A percentile compares a stretch with the other conserved stretches of the same genome.
Evolutionary conservation across 148 eudicot genomes (phyloP).

Genomic region (Cornus kousa): DNA sequence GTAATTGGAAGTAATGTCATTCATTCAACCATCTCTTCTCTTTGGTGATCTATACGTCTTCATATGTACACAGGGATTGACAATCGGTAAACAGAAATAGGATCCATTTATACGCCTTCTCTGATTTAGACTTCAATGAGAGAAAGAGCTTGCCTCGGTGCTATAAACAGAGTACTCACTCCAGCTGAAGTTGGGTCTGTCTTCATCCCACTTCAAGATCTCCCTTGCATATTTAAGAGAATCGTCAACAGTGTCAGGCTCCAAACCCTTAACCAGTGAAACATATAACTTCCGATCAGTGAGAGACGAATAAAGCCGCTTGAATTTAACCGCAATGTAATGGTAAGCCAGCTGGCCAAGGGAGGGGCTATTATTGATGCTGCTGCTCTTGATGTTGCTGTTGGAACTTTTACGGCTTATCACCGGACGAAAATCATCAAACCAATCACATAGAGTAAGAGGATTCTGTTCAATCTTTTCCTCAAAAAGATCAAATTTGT

Average conservation of each 20-base stretch:
- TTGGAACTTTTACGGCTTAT: constrained; percentile 53
- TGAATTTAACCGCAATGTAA: constrained; percentile 85
- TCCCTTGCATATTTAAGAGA: constrained; percentile 82
- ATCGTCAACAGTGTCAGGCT: constrained; percentile 72
- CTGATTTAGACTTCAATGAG: constrained; percentile 27
- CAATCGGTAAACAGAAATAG: not conserved
- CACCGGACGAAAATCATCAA: constrained; percentile 82
- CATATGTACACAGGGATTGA: constrained; percentile 15
- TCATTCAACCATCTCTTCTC: not conserved
- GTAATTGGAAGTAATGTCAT: not conserved
- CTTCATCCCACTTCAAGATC: constrained; percentile 93
- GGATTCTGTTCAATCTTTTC: constrained; percentile 79
- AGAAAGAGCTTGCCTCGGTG: constrained; percentile 64
- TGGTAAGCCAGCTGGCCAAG: constrained; percentile 85
- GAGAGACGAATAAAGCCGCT: constrained; percentile 69
- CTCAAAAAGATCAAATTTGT: constrained; percentile 79
- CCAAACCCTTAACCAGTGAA: constrained; percentile 74
- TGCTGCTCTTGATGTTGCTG: constrained; percentile 45
- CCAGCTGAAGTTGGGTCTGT: constrained; percentile 59
- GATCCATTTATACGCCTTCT: constrained; percentile 17
- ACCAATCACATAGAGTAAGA: constrained; percentile 80
- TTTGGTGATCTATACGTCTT: constrained; percentile 9
- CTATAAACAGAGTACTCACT: constrained; percentile 72
- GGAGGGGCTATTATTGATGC: constrained; percentile 59
- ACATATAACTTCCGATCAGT: constrained; percentile 75